Percentiles rank a stretch among this genome's conserved stretches.
phyloP scores from a whole-genome alignment of 495 filamentous ascomycete species.

The Xylaria grammica region DNA sequence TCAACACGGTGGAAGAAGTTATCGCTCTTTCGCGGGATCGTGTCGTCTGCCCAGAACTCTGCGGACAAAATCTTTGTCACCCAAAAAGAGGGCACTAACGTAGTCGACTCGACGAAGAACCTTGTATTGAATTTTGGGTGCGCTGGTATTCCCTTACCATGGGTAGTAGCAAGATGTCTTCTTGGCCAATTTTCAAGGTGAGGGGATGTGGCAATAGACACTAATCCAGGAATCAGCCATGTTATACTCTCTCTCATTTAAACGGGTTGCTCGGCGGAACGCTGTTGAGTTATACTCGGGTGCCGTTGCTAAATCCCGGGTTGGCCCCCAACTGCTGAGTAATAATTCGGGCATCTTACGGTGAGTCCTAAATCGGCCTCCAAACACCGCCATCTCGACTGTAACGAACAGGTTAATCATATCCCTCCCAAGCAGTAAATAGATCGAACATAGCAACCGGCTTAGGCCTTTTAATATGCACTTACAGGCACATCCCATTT shows the following conservation, averaged over 20 bases:
- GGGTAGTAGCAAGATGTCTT: rapidly evolving
- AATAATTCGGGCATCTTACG: neutral
- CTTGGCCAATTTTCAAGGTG: no score
- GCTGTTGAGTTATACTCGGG: neutral
- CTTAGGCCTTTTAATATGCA: neutral
- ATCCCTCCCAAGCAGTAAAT: neutral
- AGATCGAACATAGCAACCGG: neutral
- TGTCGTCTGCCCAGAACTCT: neutral
- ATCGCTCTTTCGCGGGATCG: slow-evolving; percentile 7
- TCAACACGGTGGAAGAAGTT: neutral
- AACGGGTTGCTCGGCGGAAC: neutral
- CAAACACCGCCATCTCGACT: slow-evolving; percentile 11
- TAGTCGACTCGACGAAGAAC: neutral
- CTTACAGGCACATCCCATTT: slow-evolving; percentile 18
- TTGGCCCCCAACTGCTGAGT: neutral
- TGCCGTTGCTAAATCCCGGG: neutral
- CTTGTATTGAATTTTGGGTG: neutral
- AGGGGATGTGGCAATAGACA: no score
- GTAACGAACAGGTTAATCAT: neutral
- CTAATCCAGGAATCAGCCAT: neutral
- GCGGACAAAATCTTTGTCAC: neutral
- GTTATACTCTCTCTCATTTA: neutral
- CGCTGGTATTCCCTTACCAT: neutral
- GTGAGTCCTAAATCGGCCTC: neutral
- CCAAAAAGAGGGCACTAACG: neutral